These are phyloP conservation scores for Emergomyces pasteurianus DNA, from an alignment of 2,329 filamentous ascomycete species.

Conservation along the genomic window DNA sequence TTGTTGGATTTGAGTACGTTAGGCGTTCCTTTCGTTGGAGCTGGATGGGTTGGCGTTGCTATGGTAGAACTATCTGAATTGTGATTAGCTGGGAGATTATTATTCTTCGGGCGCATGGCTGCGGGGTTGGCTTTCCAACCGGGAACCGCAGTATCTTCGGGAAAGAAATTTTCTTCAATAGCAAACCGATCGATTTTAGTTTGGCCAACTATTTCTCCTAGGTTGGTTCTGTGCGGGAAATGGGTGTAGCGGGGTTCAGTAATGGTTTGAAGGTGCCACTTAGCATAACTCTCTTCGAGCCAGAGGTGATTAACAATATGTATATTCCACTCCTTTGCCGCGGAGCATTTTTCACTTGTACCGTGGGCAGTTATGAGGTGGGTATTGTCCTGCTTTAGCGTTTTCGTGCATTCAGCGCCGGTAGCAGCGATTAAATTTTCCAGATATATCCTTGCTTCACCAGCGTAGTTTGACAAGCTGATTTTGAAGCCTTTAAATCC, in stretches of 20 bases:
- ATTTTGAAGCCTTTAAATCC: constrained; percentile 69
- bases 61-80: not conserved
- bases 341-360: constrained; percentile 83
- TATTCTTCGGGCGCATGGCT: constrained; percentile 26
- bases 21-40: constrained; percentile 15
- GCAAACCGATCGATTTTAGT: constrained; percentile 65
- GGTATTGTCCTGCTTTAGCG: constrained; percentile 88
- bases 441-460: constrained; percentile 83
- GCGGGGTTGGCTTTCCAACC: constrained; percentile 12
- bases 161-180: constrained; percentile 57
- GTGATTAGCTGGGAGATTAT: constrained; percentile 14
- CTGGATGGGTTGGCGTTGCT: constrained; percentile 8
- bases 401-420: constrained; percentile 85
- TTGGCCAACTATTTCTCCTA: constrained; percentile 85
- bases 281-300: constrained; percentile 94
- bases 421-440: constrained; percentile 79
- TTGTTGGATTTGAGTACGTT: constrained; percentile 14
- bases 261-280: constrained; percentile 62
- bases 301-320: constrained; percentile 88
- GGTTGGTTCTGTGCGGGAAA: constrained; percentile 79
- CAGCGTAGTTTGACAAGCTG: constrained; percentile 91
- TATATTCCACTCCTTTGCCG: constrained; percentile 85
- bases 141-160: constrained; percentile 19
- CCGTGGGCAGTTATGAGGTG: constrained; percentile 87
- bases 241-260: constrained; percentile 67